Percentiles rank a stretch among this genome's conserved stretches.
These are phyloP conservation scores for Strigomonas galati DNA, from an alignment of 208 protist genomes.

Conservation along the genomic window DNA sequence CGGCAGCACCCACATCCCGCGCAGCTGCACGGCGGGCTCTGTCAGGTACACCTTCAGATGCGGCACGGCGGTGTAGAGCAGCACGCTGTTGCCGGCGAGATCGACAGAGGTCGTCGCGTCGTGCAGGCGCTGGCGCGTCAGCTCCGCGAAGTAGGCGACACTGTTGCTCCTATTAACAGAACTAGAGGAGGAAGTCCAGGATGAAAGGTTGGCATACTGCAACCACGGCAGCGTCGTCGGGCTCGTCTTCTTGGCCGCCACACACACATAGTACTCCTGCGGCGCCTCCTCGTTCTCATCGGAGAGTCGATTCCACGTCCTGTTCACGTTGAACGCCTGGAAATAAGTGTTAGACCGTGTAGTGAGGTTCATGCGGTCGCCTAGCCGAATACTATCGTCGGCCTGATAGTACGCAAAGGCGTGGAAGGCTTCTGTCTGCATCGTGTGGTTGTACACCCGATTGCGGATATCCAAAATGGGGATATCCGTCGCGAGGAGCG, in stretches of 20 bases:
- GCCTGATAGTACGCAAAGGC: background rate
- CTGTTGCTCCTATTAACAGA: background rate
- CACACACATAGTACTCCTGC: slow-evolving; percentile 58
- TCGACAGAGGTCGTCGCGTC: slow-evolving; percentile 8
- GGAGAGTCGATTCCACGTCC: background rate
- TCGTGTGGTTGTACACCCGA: slow-evolving; percentile 13
- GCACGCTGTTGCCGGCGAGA: slow-evolving; percentile 12
- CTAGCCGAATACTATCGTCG: slow-evolving; percentile 7
- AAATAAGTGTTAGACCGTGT: background rate
- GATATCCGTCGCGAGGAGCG: slow-evolving; percentile 26
- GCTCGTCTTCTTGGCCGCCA: slow-evolving; percentile 34
- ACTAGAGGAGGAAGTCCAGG: background rate
- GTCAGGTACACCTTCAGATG: slow-evolving; percentile 47
- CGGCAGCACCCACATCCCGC: slow-evolving; percentile 60
- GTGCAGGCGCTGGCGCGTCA: background rate
- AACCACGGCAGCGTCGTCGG: slow-evolving; percentile 3
- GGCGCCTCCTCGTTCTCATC: slow-evolving; percentile 20
- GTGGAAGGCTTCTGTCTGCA: background rate
- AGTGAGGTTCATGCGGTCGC: slow-evolving; percentile 15
- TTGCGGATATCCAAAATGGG: background rate
- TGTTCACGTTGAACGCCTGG: background rate
- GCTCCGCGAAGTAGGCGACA: slow-evolving; percentile 16
- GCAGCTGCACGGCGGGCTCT: slow-evolving; percentile 31
- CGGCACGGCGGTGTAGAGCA: slow-evolving; percentile 56
- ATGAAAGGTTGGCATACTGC: background rate